Base-by-base conservation (phyloP, 306 rosid genomes). In the Benincasa hispida region DNA sequence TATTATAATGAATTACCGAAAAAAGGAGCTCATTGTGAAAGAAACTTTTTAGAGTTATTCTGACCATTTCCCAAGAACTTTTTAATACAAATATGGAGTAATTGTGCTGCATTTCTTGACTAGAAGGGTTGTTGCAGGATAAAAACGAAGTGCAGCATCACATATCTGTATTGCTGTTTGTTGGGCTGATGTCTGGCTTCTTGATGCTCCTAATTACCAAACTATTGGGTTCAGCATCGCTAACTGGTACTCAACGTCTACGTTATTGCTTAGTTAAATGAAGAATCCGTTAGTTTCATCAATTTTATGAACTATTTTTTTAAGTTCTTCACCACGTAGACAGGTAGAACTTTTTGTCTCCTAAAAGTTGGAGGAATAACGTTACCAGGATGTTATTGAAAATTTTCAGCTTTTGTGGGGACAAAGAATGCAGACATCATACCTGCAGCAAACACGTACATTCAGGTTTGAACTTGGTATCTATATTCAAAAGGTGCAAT, bases 401-500 rank as follows among this genome's bases (percentile, higher is more conserved):
- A 41, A 6, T 72, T 85, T 87, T 82, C 91, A 91, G 98, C 92
- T 84, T 90, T 93, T 83, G 83, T 83, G 42, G 97, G 97, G 60
- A 77, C 90, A 76, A 91, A 88, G 86, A 88, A 87, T 79, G 75
- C 27, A 59, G 85, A 91, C 34, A 10, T 91, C 80, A 87, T 91
- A 65, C 90, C 98, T 22, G 98, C 96, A 76, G 96, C 97, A 61
- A 90, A 87, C 84, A 85, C 85, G 34, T 93, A 91, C 54, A 89
- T 91, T 68, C 97, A 93, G 98, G 98, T 93, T 48, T 15, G 51
- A 45, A 45, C 51, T 45, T 45, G 51, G 51, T 45, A 45, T 45
- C 51, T 45, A 45, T 45, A 45, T 45, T 45, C 13, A 17, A 45
- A 45, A 45, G 17, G 11, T 45, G 51, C 51, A 45, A 45, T 45